Percentiles rank a stretch among this genome's conserved stretches.
phyloP scores from a whole-genome alignment of 805 yeast genomes.

The Yarrowia bubula region DNA sequence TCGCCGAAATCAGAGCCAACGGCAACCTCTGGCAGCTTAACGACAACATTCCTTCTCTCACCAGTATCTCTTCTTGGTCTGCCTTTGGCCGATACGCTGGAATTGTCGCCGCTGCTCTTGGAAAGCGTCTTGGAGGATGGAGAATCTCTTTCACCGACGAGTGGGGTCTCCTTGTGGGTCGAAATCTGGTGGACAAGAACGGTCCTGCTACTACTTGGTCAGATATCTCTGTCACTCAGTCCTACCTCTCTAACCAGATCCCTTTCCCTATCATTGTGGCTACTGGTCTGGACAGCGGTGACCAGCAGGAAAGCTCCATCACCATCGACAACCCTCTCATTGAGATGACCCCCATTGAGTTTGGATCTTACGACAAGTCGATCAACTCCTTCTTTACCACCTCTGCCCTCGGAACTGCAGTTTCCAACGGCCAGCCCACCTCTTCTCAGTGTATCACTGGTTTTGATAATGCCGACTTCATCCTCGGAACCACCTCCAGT shows the following conservation, averaged over 20 bases:
- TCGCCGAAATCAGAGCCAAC: constrained; percentile 47
- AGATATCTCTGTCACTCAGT: constrained; percentile 57
- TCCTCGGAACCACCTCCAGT: constrained; percentile 79
- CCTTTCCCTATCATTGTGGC: constrained; percentile 65
- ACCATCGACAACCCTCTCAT: constrained; percentile 48
- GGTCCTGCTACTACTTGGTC: constrained; percentile 63
- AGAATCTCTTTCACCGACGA: constrained; percentile 67
- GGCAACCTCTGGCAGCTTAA: constrained; percentile 62
- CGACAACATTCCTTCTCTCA: not conserved
- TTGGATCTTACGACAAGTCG: constrained; percentile 88
- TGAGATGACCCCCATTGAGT: constrained; percentile 59
- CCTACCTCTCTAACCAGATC: constrained; percentile 59
- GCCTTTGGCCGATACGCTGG: constrained; percentile 30
- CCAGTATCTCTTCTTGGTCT: not conserved
- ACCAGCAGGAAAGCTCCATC: constrained; percentile 47
- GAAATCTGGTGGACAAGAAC: constrained; percentile 60
- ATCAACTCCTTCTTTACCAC: constrained; percentile 63
- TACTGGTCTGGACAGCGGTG: constrained; percentile 36
- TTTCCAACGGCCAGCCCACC: constrained; percentile 36
- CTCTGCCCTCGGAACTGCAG: constrained; percentile 52
- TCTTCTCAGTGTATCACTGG: constrained; percentile 41
- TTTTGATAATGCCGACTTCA: constrained; percentile 76
- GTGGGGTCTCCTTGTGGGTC: constrained; percentile 76
- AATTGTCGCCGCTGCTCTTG: constrained; percentile 47
- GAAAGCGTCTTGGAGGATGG: constrained; percentile 63